Evolutionary conservation across 2,329 filamentous ascomycete species (phyloP), one percentile per base, ranked within the genome.

Genomic region (Alternaria conjuncta): DNA sequence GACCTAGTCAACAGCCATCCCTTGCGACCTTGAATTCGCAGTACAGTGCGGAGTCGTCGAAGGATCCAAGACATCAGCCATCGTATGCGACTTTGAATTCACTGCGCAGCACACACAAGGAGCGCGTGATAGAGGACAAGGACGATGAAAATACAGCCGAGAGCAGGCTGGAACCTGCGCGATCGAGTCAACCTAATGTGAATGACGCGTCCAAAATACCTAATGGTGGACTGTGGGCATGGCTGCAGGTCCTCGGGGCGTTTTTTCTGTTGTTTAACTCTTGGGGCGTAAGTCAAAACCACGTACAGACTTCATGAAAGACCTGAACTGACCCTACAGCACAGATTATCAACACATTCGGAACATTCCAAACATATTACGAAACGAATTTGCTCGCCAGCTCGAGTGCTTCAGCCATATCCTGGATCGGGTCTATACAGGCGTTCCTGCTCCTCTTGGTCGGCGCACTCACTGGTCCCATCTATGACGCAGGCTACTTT

Each of bases 401-500:
- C n/a, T 78, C 79, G 6, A 78, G 73, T 6, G 77, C 83, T 2
- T 84, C 82, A 2, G 71, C 79, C 12, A 84, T 86, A 55, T 81
- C 83, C 32, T 85, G 84, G 84, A 84, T 86, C 56, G 84, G 84
- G 12, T 80, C 79, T 6, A 78, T 84, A 18, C 83, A 85, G 70
- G 80, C 82, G 10, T 84, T 84, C 64, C 77, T 85, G 21, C 77
- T 86, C 3, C 76, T 85, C 61, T 61, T 84, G 10, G 79, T 84
- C 13, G 83, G 83, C 25, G 78, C 80, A 3, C 66, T 85, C 25
- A 79, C 82, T 1, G 84, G 84, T 3, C 84, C 83, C 1, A 76
- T 86, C 49, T 86, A 85, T 71, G 84, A 86, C 64, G 78, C 79
- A 10, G 84, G 84, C 13, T 82, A 85, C 65, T 82, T 85, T 56